These are phyloP conservation scores for Oenanthe javanica DNA, from an alignment of 140 eudicot genomes.

Conservation along the genomic window DNA sequence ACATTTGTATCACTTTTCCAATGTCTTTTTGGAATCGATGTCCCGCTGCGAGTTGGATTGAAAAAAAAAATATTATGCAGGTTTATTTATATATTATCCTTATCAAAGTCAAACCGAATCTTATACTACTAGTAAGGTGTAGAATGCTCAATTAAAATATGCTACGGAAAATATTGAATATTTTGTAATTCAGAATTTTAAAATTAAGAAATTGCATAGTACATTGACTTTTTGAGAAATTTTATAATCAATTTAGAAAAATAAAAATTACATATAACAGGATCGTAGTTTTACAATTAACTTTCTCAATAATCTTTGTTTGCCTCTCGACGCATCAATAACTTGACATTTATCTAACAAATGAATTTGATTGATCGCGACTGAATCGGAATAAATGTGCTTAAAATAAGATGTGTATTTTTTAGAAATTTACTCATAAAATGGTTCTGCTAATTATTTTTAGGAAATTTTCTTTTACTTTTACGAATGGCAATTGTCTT, in stretches of 20 bases:
- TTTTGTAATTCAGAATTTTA: too few species aligned
- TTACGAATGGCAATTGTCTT: background rate
- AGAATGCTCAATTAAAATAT: too few species aligned
- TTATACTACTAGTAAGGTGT: too few species aligned
- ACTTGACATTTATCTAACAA: background rate
- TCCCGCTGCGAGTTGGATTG: too few species aligned
- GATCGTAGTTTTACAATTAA: background rate
- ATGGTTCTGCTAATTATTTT: background rate
- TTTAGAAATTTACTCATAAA: background rate
- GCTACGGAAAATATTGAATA: too few species aligned
- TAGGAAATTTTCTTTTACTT: background rate
- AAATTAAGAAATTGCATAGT: too few species aligned
- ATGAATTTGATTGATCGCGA: background rate
- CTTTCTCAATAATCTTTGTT: background rate
- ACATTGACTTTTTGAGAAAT: background rate
- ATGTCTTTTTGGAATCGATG: too few species aligned
- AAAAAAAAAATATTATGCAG: too few species aligned
- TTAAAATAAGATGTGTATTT: background rate
- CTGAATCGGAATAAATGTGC: background rate
- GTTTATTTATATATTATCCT: too few species aligned
- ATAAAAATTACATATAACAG: background rate
- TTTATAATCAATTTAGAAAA: background rate
- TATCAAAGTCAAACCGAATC: too few species aligned
- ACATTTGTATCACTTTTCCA: too few species aligned
- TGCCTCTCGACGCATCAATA: background rate